Evolutionary conservation across 139 green algal species (phyloP), one percentile per base, ranked within the genome.

Genomic region (Chlorella sorokiniana): DNA sequence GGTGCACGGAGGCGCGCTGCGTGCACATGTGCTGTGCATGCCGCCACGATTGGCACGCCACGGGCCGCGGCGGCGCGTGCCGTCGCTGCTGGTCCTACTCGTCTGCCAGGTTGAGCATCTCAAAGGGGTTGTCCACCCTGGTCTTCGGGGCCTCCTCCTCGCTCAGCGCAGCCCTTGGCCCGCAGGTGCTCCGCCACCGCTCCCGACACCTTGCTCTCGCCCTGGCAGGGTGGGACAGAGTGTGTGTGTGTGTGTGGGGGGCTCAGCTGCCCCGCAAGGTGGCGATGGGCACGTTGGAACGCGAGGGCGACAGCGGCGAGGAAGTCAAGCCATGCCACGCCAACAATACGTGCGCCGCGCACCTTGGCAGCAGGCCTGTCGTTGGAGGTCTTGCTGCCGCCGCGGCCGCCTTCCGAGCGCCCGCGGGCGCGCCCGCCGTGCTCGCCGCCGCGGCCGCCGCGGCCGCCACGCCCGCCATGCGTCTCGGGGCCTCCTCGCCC

Each of bases 81-180:
- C n/a, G n/a, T n/a, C n/a, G n/a, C n/a, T n/a, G 56, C 16, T 6
- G 18, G 56, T n/a, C 52, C 82, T 54, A 85, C 44, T 88, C 84
- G 14, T 85, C 85, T 14, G 31, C 67, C 51, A 63, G 68, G 56
- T 61, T 61, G 29, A 89, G 69, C 54, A 86, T 31, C n/a, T 82
- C 85, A 38, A 89, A 89, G 9, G 70, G 76, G 82, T 89, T 89
- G 27, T 56, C 71, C 20, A 88, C 29, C 33, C 81, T 79, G n/a
- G 80, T 78, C 56, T 89, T 88, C 23, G 75, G 75, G 0, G n/a
- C 35, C 20, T 76, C 75, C 29, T 86, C 82, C 2, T 86, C 44
- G 18, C 56, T 35, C 5, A 79, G 37, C 18, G 41, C 41, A 79
- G 7, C 73, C 73, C 73, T 68, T 68, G 9, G 52, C 27, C 0